Base-by-base conservation (phyloP, 2,329 filamentous ascomycete genomes). In the Pleomassaria siparia region DNA sequence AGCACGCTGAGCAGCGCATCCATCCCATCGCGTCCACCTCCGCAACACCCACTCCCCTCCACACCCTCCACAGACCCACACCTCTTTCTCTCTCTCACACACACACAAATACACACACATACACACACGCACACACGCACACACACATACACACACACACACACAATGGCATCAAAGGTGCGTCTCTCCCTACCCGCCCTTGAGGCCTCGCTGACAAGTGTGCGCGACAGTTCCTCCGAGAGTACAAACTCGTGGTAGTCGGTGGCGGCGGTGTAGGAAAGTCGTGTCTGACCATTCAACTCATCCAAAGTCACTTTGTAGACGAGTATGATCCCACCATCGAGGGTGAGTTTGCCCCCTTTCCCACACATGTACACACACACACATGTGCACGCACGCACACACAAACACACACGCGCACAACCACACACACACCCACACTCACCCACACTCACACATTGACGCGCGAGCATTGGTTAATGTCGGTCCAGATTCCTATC, bases 311-410 rank as follows among this genome's bases (percentile, higher is more conserved):
- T 74, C 94, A 99, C 74, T 99, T 99, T 79, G 92, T 97, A 71
- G 94, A 97, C 75, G 94, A 97, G 76, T 99, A 99, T 75, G 94
- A 99, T 75, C 94, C 94, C 48, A 99, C 94, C 66, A 97, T 99
- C 69, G 94, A 99, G 88, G 94, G 94, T 91, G 74, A 62, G 81
- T 64, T 24, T 28, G n/a, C 21, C 16, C 12, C 29, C 10, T 13
- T 11, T 20, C n/a, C 10, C 35, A n/a, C n/a, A n/a, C 18, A 18
- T 20, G 11, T 15, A 22, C n/a, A n/a, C 21, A 8, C 24, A 15
- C 11, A n/a, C 15, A 20, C n/a, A n/a, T n/a, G n/a, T n/a, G n/a
- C n/a, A n/a, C n/a, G n/a, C n/a, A n/a, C n/a, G n/a, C n/a, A n/a
- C n/a, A n/a, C n/a, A n/a, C n/a, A n/a, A n/a, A n/a, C n/a, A n/a